These are phyloP conservation scores for Suhomyces anneliseae DNA, from an alignment of 1,139 yeast genomes.

Conservation along the genomic window DNA sequence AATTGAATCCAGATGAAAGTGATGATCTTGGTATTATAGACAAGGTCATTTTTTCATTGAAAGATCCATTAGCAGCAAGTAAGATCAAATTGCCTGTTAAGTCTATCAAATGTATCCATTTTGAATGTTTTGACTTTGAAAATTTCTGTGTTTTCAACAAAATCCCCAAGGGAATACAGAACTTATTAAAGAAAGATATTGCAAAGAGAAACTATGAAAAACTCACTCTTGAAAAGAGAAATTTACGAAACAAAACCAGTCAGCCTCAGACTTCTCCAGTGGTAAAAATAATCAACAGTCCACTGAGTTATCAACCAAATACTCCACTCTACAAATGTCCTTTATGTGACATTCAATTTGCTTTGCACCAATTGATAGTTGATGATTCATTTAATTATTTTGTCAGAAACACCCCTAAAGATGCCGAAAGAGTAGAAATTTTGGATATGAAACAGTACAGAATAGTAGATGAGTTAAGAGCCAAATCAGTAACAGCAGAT, in stretches of 20 bases:
- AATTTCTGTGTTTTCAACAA: constrained; percentile 43
- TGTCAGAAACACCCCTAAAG: constrained; percentile 39
- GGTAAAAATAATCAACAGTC: constrained; percentile 9
- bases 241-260: constrained; percentile 2
- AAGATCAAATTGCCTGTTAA: constrained; percentile 44
- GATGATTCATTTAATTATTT: constrained; percentile 46
- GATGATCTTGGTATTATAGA: constrained; percentile 17
- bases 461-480: constrained; percentile 28
- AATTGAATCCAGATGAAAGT: constrained; percentile 10
- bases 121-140: constrained; percentile 50
- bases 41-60: constrained; percentile 16
- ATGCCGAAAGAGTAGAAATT: constrained; percentile 38
- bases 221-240: constrained; percentile 16
- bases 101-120: constrained; percentile 38
- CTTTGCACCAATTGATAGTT: constrained; percentile 36
- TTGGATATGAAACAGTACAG: constrained; percentile 37
- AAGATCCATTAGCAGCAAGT: constrained; percentile 29
- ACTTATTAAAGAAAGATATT: constrained; percentile 29
- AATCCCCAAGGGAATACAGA: constrained; percentile 31
- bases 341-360: constrained; percentile 38
- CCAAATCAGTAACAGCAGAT: constrained; percentile 11
- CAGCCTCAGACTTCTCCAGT: constrained; percentile 1
- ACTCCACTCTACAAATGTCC: constrained; percentile 41
- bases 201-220: constrained; percentile 25
- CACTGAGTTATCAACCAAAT: constrained; percentile 11